A percentile compares a stretch with the other conserved stretches of the same genome.
phyloP scores from a whole-genome alignment of 2,329 filamentous ascomycete genomes.

The Aspergillus ochraceus region DNA sequence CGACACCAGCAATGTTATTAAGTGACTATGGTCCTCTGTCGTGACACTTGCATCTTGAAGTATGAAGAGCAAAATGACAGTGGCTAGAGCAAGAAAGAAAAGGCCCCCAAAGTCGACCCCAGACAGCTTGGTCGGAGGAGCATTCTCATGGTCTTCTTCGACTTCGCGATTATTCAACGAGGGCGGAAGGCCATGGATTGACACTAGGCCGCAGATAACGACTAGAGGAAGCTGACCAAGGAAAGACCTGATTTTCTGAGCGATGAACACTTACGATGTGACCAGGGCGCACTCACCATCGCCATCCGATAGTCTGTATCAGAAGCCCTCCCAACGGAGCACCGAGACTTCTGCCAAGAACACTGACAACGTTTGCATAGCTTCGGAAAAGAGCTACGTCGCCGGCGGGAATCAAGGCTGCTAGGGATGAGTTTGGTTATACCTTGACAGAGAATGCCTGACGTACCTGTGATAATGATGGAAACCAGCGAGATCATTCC shows the following conservation, averaged over 20 bases:
- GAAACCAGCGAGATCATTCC: slow-evolving; percentile 41
- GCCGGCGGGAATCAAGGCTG: slow-evolving; percentile 44
- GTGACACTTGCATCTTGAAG: not conserved
- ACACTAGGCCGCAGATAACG: not conserved
- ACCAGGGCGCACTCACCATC: slow-evolving; percentile 47
- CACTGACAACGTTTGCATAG: slow-evolving; percentile 48
- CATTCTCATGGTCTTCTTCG: too few relatives aligned
- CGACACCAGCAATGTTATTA: not conserved
- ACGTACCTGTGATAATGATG: slow-evolving; percentile 37
- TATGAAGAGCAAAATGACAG: not conserved
- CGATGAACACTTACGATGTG: too few relatives aligned
- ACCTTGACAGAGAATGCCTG: not conserved
- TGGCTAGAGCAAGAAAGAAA: not conserved
- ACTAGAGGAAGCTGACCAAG: slow-evolving; percentile 3
- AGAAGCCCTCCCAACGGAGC: slow-evolving; percentile 71
- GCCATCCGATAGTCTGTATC: slow-evolving; percentile 69
- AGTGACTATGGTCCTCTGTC: not conserved
- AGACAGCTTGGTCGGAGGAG: not conserved
- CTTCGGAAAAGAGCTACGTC: slow-evolving; percentile 45
- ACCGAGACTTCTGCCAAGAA: slow-evolving; percentile 52
- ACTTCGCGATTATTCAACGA: not conserved
- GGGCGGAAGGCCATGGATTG: not conserved
- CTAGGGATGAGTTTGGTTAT: not conserved
- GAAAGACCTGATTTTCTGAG: not conserved
- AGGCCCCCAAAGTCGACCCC: not conserved